phyloP scores from a whole-genome alignment of 305 asterid genomes.

The Ilex paraguariensis region DNA sequence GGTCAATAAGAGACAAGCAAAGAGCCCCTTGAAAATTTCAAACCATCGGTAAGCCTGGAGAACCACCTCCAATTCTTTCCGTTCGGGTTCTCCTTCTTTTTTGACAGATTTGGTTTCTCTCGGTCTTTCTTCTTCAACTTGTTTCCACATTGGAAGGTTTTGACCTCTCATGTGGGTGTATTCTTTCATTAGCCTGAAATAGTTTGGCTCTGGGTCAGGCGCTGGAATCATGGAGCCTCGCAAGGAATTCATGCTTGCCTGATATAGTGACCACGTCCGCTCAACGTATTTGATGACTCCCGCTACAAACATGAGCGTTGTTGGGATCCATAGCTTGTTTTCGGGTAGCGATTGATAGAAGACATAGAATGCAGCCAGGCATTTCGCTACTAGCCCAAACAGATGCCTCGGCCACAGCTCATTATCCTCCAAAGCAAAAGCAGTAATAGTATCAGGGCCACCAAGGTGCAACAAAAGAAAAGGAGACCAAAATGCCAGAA shows the following conservation, averaged over 20 bases:
- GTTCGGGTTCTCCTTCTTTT: background rate
- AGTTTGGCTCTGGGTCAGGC: constrained; percentile 27
- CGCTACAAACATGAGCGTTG: background rate
- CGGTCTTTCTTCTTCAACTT: background rate
- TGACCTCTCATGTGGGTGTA: constrained; percentile 11
- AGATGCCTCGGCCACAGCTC: constrained; percentile 49
- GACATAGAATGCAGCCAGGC: constrained; percentile 11
- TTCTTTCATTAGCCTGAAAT: constrained; percentile 32
- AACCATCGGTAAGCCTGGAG: background rate
- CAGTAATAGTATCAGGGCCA: constrained; percentile 62
- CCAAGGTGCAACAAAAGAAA: constrained; percentile 55
- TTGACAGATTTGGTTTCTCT: background rate
- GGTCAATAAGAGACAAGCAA: background rate
- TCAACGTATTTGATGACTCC: constrained; percentile 25
- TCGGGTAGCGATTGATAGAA: constrained; percentile 7
- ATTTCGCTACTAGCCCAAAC: constrained; percentile 32
- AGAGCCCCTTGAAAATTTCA: background rate
- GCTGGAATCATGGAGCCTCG: constrained; percentile 13
- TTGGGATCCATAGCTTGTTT: constrained; percentile 9
- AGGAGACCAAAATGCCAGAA: background rate
- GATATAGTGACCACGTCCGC: constrained; percentile 19
- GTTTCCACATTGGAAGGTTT: background rate
- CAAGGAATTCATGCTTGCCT: constrained; percentile 14
- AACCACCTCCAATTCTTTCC: background rate
- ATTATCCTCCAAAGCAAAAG: constrained; percentile 51